Percentiles rank a stretch among this genome's conserved stretches.
These are phyloP conservation scores for Naegleria gruberi DNA, from an alignment of 208 protist genomes.

Conservation along the genomic window DNA sequence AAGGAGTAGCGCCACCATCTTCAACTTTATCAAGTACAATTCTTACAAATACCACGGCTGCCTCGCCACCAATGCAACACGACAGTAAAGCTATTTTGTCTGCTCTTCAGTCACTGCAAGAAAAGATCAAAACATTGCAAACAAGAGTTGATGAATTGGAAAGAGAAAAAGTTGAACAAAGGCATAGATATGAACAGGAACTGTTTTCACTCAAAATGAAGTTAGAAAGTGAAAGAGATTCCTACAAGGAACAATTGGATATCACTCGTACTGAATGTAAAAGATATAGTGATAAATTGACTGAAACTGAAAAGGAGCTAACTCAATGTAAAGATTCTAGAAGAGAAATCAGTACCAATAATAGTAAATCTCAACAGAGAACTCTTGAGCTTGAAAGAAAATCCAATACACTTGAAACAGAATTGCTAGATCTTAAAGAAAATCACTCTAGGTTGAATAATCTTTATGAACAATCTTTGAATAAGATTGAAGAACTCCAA, in stretches of 20 bases:
- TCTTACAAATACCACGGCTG: no score
- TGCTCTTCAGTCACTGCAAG: conserved; percentile 14
- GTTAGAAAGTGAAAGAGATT: neutral
- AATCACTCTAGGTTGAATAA: neutral
- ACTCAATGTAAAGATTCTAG: neutral
- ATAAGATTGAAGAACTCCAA: conserved; percentile 6
- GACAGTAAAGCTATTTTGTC: conserved; percentile 1
- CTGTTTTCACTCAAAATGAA: neutral
- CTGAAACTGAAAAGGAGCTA: neutral
- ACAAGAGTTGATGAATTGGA: neutral
- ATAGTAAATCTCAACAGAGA: neutral
- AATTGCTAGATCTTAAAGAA: neutral
- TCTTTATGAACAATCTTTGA: neutral
- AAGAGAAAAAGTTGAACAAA: neutral
- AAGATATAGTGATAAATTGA: neutral
- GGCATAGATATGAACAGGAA: neutral
- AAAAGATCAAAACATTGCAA: conserved; percentile 20
- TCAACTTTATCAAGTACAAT: no score
- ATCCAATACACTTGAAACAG: neutral
- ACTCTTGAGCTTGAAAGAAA: neutral
- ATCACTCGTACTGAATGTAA: neutral
- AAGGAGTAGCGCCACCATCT: no score
- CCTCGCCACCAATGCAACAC: no score
- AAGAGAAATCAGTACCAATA: neutral
- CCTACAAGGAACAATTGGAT: neutral